Conservation (phyloP, 1,284 basidiomycete genomes). For the Entoloma clypeatum region DNA sequence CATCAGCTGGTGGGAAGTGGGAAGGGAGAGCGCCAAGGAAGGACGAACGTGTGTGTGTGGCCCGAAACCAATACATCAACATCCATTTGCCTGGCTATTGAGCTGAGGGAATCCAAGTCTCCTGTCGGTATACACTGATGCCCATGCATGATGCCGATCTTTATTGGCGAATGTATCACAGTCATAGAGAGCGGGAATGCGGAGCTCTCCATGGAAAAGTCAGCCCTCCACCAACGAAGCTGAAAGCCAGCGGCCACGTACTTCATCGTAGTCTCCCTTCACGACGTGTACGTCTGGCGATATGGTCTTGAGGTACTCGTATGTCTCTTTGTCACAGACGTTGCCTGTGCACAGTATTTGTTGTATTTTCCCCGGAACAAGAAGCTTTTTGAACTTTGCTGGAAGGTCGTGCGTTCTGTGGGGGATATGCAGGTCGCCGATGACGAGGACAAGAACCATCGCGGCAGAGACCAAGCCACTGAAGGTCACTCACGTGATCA, state of each 20-base stretch:
- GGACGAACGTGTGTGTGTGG: conserved; percentile 85
- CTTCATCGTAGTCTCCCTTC: conserved; percentile 95
- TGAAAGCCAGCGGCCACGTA: too few species aligned
- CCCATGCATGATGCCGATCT: conserved; percentile 92
- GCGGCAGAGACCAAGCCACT: too few species aligned
- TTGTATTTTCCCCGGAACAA: conserved; percentile 96
- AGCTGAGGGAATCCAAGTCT: conserved; percentile 84
- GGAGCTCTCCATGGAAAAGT: conserved; percentile 45
- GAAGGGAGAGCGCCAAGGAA: conserved; percentile 1
- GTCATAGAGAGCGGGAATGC: conserved; percentile 82
- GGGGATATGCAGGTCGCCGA: conserved; percentile 94
- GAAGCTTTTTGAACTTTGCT: conserved; percentile 94
- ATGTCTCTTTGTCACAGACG: conserved; percentile 95
- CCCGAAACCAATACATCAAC: conserved; percentile 95
- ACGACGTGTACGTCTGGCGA: conserved; percentile 94
- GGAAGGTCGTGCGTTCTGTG: conserved; percentile 88
- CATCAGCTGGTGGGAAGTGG: not conserved
- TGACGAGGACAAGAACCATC: conserved; percentile 87
- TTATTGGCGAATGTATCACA: conserved; percentile 83
- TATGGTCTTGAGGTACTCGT: conserved; percentile 95
- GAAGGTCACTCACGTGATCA: too few species aligned
- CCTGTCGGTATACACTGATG: conserved; percentile 94
- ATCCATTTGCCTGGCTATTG: conserved; percentile 92
- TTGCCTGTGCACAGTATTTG: conserved; percentile 99
- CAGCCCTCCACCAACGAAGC: too few species aligned